Evolutionary conservation across 768 basidiomycete species (phyloP).

Genomic region (Wakefieldia striispora): DNA sequence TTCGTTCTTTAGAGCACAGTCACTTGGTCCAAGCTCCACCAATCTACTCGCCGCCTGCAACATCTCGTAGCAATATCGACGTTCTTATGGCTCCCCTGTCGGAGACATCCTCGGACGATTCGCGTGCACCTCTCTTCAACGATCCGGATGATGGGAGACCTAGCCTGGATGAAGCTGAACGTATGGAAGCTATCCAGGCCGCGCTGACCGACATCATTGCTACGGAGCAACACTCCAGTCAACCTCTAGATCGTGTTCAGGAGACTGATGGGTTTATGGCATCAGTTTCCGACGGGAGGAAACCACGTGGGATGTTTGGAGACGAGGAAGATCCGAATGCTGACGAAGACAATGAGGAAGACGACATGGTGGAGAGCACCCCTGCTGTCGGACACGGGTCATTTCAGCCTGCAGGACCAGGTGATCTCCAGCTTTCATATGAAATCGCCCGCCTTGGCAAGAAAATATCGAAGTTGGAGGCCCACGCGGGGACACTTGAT

Average conservation of each 20-base stretch:
- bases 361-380: constrained; percentile 23
- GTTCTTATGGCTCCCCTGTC: constrained; percentile 75
- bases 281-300: constrained; percentile 11
- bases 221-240: constrained; percentile 57
- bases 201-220: constrained; percentile 96
- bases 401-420: constrained; percentile 80
- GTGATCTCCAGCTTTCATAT: constrained; percentile 83
- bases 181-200: constrained; percentile 96
- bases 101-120: constrained; percentile 48
- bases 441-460: constrained; percentile 80
- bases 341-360: constrained; percentile 50
- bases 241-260: constrained; percentile 12
- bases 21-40: constrained; percentile 18
- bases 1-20: constrained; percentile 14
- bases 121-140: constrained; percentile 76
- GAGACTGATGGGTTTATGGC: constrained; percentile 5
- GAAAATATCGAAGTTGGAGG: constrained; percentile 72
- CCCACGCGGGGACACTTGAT: constrained; percentile 81
- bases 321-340: constrained; percentile 38
- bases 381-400: constrained; percentile 43
- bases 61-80: constrained; percentile 56
- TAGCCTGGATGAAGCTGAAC: constrained; percentile 65
- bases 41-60: constrained; percentile 16
- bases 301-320: constrained; percentile 32
- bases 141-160: constrained; percentile 63